phyloP scores from a whole-genome alignment of 768 basidiomycete genomes.

The Naganishia friedmannii region DNA sequence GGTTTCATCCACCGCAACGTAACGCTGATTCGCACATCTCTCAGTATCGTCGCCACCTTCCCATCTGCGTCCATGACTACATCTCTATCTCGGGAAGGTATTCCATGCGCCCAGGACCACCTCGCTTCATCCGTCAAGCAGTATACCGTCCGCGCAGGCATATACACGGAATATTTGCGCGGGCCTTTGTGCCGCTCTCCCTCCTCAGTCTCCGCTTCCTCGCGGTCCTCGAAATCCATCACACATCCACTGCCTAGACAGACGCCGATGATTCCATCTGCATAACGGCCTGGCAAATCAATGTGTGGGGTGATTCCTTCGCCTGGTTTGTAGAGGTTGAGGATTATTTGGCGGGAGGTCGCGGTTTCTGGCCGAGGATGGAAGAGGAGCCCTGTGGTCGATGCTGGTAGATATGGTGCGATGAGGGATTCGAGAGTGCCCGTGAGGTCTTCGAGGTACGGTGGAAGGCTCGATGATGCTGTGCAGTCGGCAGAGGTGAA shows the following conservation, averaged over 20 bases:
- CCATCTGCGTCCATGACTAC: conserved; percentile 57
- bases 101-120: conserved; percentile 85
- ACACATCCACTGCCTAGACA: conserved; percentile 75
- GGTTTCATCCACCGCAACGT: conserved; percentile 83
- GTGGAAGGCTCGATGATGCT: background rate
- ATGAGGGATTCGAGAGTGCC: conserved; percentile 58
- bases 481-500: conserved; percentile 62
- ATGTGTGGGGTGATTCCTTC: conserved; percentile 86
- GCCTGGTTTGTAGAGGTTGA: conserved; percentile 85
- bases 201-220: conserved; percentile 5
- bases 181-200: background rate
- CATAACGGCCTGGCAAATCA: conserved; percentile 78
- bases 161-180: conserved; percentile 59
- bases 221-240: conserved; percentile 65
- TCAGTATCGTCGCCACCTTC: conserved; percentile 25
- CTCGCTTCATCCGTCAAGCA: conserved; percentile 77
- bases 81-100: conserved; percentile 64
- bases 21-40: conserved; percentile 61
- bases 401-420: conserved; percentile 57
- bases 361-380: background rate
- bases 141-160: conserved; percentile 72
- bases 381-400: conserved; percentile 53
- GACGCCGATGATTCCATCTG: conserved; percentile 83
- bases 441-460: conserved; percentile 58
- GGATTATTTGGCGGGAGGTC: conserved; percentile 64